Evolutionary conservation across 139 green algal genomes (phyloP), one percentile per base, ranked within the genome.

Genomic region (Chlorella sp.): DNA sequence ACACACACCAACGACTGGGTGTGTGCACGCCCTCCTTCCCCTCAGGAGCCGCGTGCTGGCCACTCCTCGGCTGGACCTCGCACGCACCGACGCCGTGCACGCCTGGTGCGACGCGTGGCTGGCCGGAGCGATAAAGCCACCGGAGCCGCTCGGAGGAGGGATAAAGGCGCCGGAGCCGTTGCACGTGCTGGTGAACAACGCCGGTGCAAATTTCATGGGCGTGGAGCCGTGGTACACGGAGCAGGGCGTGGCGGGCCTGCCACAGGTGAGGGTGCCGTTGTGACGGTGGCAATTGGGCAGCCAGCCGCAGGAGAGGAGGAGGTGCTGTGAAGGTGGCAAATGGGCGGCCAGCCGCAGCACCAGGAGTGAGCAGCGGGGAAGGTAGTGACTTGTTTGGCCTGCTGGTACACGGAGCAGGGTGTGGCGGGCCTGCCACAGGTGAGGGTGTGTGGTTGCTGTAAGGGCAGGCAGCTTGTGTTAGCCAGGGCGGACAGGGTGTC

Each of bases 171-270:
- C 66, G 34, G 35, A 70, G 23, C 32, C 22, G 32, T n/a, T 76
- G 42, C 60, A 76, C 62, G 74, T 74, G 6, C 68, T 80, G 30
- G 31, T 77, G 22, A 80, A 80, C 74, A 80, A 80, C 32, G 73
- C 73, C 4, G 74, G 74, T 27, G 74, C 74, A 1, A 80, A 80
- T 68, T 80, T 80, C 67, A 80, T 80, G 74, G 68, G 74, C 2
- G 35, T 74, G 14, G 61, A 70, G 29, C 68, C 74, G 2, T 80
- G 74, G 74, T 64, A 50, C 67, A 80, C 74, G 0, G 68, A 62
- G 29, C 60, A 74, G 35, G 74, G 74, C 24, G 74, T 80, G 35
- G 74, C 74, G 1, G 74, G 74, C 17, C 69, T 80, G 31, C 61
- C 73, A 20, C 73, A 78, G 68, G 68, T 65, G 20, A 31, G n/a